Percentiles rank a stretch among this genome's conserved stretches.
Evolutionary conservation across 2,329 filamentous ascomycete species (phyloP).

Genomic region (Mariannaea sp.): DNA sequence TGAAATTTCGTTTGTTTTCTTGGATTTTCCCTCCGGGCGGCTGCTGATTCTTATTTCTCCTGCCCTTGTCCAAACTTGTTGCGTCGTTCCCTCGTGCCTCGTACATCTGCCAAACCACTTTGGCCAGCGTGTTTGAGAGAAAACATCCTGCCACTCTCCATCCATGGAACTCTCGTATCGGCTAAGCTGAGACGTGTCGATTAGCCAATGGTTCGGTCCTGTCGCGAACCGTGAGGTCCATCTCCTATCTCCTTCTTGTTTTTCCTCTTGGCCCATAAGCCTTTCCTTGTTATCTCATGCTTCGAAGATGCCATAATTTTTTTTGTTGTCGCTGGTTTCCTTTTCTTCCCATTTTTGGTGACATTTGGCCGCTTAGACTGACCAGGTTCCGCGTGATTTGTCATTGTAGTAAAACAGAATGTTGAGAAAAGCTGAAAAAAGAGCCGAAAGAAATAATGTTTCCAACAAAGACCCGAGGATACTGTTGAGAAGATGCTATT

Average conservation of each 20-base stretch:
- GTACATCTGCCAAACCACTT: no score
- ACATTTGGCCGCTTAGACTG: no score
- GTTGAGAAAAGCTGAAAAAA: no score
- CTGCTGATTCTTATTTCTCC: background rate
- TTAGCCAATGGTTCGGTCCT: conserved; percentile 12
- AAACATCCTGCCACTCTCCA: conserved; percentile 10
- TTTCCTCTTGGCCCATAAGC: background rate
- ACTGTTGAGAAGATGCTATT: conserved; percentile 13
- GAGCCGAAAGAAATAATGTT: background rate
- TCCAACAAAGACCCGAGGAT: background rate
- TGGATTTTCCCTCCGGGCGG: background rate
- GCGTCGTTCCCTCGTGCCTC: background rate
- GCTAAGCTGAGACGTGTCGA: conserved; percentile 4
- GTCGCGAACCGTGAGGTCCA: conserved; percentile 30
- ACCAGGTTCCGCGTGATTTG: background rate
- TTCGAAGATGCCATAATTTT: conserved; percentile 10
- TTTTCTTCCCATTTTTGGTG: no score
- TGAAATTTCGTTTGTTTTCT: background rate
- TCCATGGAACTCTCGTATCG: background rate
- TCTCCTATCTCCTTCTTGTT: conserved; percentile 11
- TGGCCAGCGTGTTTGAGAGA: background rate
- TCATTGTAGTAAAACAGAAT: background rate
- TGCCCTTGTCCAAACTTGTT: background rate
- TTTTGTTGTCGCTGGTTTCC: no score
- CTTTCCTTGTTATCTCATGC: background rate